A percentile compares a stretch with the other conserved stretches of the same genome.
Conservation (phyloP, 108 stramenopile genomes). For the Nannochloropsis oceanica region DNA sequence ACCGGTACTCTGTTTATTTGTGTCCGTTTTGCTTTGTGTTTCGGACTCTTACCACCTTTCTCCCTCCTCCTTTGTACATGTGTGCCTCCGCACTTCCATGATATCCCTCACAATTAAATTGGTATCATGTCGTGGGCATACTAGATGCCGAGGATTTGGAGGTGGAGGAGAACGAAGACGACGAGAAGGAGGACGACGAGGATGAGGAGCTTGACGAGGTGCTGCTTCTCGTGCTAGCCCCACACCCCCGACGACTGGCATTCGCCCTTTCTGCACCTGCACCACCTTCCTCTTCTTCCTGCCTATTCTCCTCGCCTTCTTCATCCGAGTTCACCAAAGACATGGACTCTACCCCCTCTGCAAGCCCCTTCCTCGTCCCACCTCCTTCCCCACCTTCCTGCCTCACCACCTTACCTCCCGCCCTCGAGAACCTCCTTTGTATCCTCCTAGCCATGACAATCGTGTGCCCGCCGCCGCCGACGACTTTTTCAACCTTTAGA, state of each 20-base stretch:
- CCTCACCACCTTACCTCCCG: neutral
- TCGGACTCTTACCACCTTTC: too few species aligned
- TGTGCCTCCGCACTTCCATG: too few species aligned
- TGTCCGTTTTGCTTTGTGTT: too few species aligned
- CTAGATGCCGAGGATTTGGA: neutral
- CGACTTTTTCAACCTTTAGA: neutral
- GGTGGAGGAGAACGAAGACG: neutral
- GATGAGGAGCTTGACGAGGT: neutral
- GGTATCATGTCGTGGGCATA: neutral
- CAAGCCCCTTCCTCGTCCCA: neutral
- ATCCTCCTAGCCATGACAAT: slow-evolving; percentile 2
- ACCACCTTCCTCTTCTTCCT: neutral
- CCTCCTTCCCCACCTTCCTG: neutral
- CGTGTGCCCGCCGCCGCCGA: slow-evolving; percentile 12
- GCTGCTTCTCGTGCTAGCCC: neutral
- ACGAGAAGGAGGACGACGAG: neutral
- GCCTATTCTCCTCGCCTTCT: neutral
- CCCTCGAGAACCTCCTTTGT: neutral
- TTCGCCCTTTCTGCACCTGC: neutral
- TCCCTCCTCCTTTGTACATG: too few species aligned
- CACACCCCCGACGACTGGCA: neutral
- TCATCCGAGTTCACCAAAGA: neutral
- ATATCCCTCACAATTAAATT: too few species aligned
- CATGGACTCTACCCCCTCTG: neutral
- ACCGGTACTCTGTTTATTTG: too few species aligned